Conservation (phyloP, 352 stramenopile species). For the Salisapilia sapeloensis region DNA sequence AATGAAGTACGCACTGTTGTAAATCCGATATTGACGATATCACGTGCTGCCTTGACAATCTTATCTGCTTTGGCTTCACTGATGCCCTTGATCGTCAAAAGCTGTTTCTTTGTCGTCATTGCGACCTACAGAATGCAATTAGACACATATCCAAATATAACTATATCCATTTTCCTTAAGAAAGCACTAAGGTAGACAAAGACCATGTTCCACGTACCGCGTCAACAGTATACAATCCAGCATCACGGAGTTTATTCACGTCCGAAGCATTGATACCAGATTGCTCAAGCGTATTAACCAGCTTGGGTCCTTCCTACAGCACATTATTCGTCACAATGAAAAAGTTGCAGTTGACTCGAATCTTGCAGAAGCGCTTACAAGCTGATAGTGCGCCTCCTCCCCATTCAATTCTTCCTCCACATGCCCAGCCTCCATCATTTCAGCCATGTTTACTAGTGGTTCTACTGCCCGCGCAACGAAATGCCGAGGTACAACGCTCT, state of each 20-base stretch:
- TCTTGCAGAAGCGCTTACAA: too few species aligned
- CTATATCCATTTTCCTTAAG: constrained; percentile 1
- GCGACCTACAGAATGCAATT: constrained; percentile 75
- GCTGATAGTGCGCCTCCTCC: too few species aligned
- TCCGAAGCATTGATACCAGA: constrained; percentile 95
- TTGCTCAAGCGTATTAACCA: constrained; percentile 88
- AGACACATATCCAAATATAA: too few species aligned
- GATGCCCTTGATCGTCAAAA: constrained; percentile 98
- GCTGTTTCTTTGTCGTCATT: constrained; percentile 93
- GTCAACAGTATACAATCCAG: constrained; percentile 96
- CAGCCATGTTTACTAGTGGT: too few species aligned
- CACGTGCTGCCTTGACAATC: constrained; percentile 94
- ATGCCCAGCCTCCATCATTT: too few species aligned
- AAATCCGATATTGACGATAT: constrained; percentile 97
- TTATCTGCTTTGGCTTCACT: constrained; percentile 98
- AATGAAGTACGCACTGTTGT: constrained; percentile 80
- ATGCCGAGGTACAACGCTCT: too few species aligned
- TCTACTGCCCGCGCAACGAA: too few species aligned
- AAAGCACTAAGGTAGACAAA: neutral
- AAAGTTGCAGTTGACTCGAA: too few species aligned
- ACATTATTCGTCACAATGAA: too few species aligned
- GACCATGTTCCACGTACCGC: constrained; percentile 31
- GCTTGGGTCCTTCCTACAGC: constrained; percentile 46
- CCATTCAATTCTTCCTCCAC: too few species aligned
- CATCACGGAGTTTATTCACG: constrained; percentile 96